Conservation (phyloP, 1,284 basidiomycete species). For the Rhodotorula sp. region DNA sequence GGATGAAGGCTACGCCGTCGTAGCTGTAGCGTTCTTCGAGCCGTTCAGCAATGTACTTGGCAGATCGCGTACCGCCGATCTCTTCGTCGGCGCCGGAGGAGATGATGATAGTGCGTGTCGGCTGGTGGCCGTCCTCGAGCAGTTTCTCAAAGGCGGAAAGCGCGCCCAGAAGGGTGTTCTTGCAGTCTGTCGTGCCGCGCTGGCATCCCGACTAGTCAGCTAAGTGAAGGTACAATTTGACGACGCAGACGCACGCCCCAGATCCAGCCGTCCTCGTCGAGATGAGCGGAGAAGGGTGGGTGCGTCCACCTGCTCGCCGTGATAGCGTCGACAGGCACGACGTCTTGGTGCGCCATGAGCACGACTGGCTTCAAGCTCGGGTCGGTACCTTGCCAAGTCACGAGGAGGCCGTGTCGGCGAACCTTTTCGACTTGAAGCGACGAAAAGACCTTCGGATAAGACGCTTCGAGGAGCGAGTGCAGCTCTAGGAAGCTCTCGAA, state of each 20-base stretch:
- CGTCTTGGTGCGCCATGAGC: constrained; percentile 52
- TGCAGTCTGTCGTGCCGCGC: constrained; percentile 54
- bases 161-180: constrained; percentile 51
- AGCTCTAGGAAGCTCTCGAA: constrained; percentile 51
- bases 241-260: constrained; percentile 52
- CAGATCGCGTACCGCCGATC: constrained; percentile 59
- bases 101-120: constrained; percentile 58
- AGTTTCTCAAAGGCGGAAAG: constrained; percentile 55
- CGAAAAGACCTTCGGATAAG: constrained; percentile 48
- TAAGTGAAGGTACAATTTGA: neutral
- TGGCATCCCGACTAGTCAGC: neutral
- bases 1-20: constrained; percentile 61
- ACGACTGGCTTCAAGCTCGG: constrained; percentile 49
- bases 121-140: constrained; percentile 47
- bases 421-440: constrained; percentile 50
- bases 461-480: constrained; percentile 49
- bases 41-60: constrained; percentile 55
- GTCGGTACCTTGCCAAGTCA: constrained; percentile 53
- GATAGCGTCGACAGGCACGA: constrained; percentile 52
- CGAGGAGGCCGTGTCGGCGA: constrained; percentile 52
- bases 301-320: constrained; percentile 55
- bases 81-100: constrained; percentile 72
- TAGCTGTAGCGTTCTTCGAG: constrained; percentile 61
- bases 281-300: constrained; percentile 55
- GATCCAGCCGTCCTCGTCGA: constrained; percentile 53